Conservation (phyloP, 129 eudicot species). For the Arctium lappa region DNA sequence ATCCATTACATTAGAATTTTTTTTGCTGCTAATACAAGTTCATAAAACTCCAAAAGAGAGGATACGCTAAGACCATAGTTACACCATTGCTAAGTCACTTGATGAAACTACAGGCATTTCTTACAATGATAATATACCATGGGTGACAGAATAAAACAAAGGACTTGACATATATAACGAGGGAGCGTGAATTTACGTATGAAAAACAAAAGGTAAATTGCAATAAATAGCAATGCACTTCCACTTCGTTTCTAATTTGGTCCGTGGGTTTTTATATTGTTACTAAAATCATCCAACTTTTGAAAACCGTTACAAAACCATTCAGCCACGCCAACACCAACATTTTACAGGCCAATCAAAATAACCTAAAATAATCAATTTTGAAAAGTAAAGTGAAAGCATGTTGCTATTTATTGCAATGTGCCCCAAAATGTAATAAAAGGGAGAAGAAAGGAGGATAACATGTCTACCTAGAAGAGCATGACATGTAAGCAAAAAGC, state of each 20-base stretch:
- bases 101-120: not conserved
- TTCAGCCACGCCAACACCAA: not conserved
- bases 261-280: not conserved
- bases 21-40: too few relatives aligned
- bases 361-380: not conserved
- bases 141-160: too few relatives aligned
- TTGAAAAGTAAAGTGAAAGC: not conserved
- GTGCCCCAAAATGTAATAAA: not conserved
- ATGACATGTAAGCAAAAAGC: too few relatives aligned
- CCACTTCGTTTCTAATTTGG: not conserved
- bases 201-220: not conserved
- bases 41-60: too few relatives aligned
- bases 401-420: not conserved
- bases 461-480: too few relatives aligned
- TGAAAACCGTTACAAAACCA: not conserved
- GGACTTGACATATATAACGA: not conserved
- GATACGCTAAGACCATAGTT: not conserved
- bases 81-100: not conserved
- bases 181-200: not conserved
- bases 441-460: too few relatives aligned
- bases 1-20: too few relatives aligned
- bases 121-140: too few relatives aligned
- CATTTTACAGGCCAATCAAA: not conserved
- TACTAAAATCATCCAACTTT: not conserved
- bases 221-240: not conserved